Conservation (phyloP, 192 early-diverging fungal genomes). For the Podila clonocystis region DNA sequence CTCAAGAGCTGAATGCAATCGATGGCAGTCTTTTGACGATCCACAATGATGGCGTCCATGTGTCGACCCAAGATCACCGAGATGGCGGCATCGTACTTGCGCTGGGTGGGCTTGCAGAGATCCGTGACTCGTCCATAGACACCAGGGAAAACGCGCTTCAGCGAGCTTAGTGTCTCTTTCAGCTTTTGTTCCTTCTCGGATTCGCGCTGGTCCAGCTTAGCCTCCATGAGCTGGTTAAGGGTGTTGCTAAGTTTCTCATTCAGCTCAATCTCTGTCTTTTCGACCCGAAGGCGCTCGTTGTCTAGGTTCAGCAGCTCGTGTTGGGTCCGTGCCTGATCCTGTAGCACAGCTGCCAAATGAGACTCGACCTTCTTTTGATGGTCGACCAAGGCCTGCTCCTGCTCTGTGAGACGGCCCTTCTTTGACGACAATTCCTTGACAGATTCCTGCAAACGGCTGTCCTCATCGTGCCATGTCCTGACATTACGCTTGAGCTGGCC, state of each 20-base stretch:
- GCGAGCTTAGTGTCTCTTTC: constrained; percentile 77
- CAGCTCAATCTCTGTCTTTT: constrained; percentile 73
- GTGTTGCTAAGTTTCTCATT: constrained; percentile 88
- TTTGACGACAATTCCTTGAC: constrained; percentile 58
- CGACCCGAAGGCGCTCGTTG: constrained; percentile 74
- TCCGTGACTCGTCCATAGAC: constrained; percentile 92
- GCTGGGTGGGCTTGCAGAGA: constrained; percentile 91
- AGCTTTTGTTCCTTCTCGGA: constrained; percentile 81
- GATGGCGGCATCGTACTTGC: constrained; percentile 89
- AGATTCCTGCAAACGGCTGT: constrained; percentile 67
- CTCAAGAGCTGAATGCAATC: constrained; percentile 95
- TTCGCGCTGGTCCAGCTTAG: constrained; percentile 85
- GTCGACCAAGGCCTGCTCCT: constrained; percentile 48
- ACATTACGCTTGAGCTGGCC: constrained; percentile 73
- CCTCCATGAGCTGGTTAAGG: constrained; percentile 80
- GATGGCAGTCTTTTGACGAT: constrained; percentile 89
- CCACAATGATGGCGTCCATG: constrained; percentile 96
- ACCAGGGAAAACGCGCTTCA: constrained; percentile 90
- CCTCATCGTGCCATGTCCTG: constrained; percentile 70
- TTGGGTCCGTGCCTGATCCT: constrained; percentile 48
- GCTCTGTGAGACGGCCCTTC: constrained; percentile 59
- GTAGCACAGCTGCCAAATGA: constrained; percentile 26
- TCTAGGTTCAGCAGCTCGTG: constrained; percentile 69
- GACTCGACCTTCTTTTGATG: constrained; percentile 51
- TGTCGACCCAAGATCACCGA: constrained; percentile 90